A percentile compares a stretch with the other conserved stretches of the same genome.
These are phyloP conservation scores for Geotrichum aggregatum DNA, from an alignment of 1,139 yeast genomes.

Conservation along the genomic window DNA sequence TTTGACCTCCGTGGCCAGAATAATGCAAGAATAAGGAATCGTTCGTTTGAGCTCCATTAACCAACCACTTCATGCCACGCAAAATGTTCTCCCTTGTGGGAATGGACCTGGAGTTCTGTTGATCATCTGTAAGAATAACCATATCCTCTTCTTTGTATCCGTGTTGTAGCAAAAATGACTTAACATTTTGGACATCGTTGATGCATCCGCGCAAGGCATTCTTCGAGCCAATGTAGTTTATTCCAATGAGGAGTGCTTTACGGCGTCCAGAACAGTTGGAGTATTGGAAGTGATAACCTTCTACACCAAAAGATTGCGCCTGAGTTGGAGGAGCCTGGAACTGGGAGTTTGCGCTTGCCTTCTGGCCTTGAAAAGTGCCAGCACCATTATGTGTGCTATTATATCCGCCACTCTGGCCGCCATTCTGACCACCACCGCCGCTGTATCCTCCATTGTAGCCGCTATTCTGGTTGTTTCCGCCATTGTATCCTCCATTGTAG, in stretches of 20 bases:
- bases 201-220: slow-evolving; percentile 80
- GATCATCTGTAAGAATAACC: slow-evolving; percentile 79
- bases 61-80: slow-evolving; percentile 90
- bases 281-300: slow-evolving; percentile 51
- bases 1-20: slow-evolving; percentile 92
- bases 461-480: background rate
- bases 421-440: background rate
- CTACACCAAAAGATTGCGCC: slow-evolving; percentile 41
- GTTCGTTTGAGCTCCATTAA: slow-evolving; percentile 75
- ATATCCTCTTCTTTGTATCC: slow-evolving; percentile 77
- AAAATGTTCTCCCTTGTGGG: slow-evolving; percentile 78
- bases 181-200: slow-evolving; percentile 49
- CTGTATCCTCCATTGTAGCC: background rate
- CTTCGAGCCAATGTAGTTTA: slow-evolving; percentile 74
- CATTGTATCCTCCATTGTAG: slow-evolving; percentile 1
- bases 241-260: slow-evolving; percentile 82
- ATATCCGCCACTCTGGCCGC: slow-evolving; percentile 10
- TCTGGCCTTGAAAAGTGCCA: slow-evolving; percentile 31
- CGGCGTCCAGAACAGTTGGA: slow-evolving; percentile 71
- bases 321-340: slow-evolving; percentile 36
- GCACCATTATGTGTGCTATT: slow-evolving; percentile 22
- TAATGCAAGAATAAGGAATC: slow-evolving; percentile 67
- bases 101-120: slow-evolving; percentile 54
- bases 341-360: slow-evolving; percentile 29
- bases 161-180: slow-evolving; percentile 43